Conservation (phyloP, 179 eudicot genomes). For the Pouteria campechiana region DNA sequence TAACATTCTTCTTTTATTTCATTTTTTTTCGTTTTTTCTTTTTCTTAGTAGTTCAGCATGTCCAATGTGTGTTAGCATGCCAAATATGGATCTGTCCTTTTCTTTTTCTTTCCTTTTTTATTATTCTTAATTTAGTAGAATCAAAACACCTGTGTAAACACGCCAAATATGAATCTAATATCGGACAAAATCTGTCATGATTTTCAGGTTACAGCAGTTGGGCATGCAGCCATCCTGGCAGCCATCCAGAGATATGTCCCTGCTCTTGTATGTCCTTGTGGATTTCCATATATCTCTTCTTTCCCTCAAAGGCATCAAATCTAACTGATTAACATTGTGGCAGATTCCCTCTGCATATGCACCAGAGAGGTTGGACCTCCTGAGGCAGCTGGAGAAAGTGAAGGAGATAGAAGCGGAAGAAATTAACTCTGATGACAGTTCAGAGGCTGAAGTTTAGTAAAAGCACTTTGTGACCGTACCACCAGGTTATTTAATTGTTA, state of each 20-base stretch:
- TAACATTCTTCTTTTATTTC: no score
- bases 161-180: no score
- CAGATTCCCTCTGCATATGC: conserved; percentile 97
- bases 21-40: no score
- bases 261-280: conserved; percentile 41
- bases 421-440: conserved; percentile 30
- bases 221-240: conserved; percentile 98
- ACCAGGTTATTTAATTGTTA: no score
- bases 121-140: no score
- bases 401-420: conserved; percentile 60
- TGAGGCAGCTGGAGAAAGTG: conserved; percentile 84
- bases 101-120: no score
- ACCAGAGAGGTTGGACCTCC: conserved; percentile 64
- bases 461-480: no score
- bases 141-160: no score
- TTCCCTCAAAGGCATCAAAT: neutral
- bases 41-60: no score
- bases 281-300: neutral
- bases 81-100: no score
- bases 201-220: conserved; percentile 92
- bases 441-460: conserved; percentile 15
- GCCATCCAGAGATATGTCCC: conserved; percentile 95
- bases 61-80: no score
- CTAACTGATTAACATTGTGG: conserved; percentile 1
- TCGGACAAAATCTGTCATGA: conserved; percentile 1